Evolutionary conservation across 148 eudicot genomes (phyloP), one percentile per base, ranked within the genome.

Genomic region (Rhododendron kiyosumense): DNA sequence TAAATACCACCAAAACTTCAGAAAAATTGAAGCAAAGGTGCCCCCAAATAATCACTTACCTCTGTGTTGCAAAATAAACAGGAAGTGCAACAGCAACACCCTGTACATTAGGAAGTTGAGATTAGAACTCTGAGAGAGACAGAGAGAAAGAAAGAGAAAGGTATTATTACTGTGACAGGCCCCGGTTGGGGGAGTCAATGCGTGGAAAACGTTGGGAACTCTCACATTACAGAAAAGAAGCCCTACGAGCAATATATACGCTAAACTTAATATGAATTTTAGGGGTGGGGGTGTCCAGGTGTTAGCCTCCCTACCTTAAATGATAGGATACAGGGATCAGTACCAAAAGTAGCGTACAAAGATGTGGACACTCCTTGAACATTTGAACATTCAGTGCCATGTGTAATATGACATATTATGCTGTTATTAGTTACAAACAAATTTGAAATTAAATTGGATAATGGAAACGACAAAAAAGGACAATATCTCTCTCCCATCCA

Each of bases 1-100:
- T 45, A 51, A 30, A 71, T 71, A 43, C 52, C 46, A 51, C 57
- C 28, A 46, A 43, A 11, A 73, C 17, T 49, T 74, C 24, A 43
- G 54, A 49, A 84, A 74, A 51, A 43, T 2, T 32, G 3, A 85
- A 80, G 69, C 71, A 77, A 84, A 71, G 38, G 76, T 43, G 73
- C 88, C 24, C n/a, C 49, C 49, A 13, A 69, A 30, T 49, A 77
- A 32, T 81, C 81, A 26, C 80, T 84, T 91, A 97, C 99, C 99
- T 97, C 74, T 93, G 91, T 17, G 98, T 97, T 59, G 99, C 98
- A 85, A 97, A 97, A 89, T 97, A 97, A 90, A 97, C 91, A 84
- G 99, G 99, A 90, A 97, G 99, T 76, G 99, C 99, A 89, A 97
- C 98, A 87, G 99, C 99, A 84, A 97, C 98, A 61, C 99, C 98